Base-by-base conservation (phyloP, 176 grass and related monocot species). In the Oryza glaberrima region DNA sequence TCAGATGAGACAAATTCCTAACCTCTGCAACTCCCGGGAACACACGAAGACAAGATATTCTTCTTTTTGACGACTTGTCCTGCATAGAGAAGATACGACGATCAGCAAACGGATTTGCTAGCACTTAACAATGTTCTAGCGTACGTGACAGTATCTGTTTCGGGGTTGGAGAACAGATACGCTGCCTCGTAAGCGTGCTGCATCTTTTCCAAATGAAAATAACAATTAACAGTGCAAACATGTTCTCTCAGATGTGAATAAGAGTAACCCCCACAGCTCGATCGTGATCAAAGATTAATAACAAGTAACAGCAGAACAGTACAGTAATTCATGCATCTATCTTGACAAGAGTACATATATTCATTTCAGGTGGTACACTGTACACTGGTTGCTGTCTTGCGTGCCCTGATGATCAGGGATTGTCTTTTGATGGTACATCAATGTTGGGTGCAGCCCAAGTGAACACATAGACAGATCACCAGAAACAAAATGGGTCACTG, bases 61-160 rank as follows among this genome's bases (percentile, higher is more conserved):
- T 51, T 63, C 60, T 47, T 20, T 20, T 47, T 20, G 72, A 26
- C 60, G 40, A 52, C 47, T 51, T 68, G 26, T 23, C 35, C 13
- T 81, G 44, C 56, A 56, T 11, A 14, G n/a, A 69, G 46, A 46
- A 19, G 71, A 87, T 69, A 60, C 23, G 71, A 8, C 12, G 72
- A 28, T 52, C 73, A 40, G n/a, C 20, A 20, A 67, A 86, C 45
- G 30, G 34, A 67, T 74, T 68, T 58, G 28, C 14, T 51, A 6
- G 68, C 60, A 34, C 13, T 40, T 81, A 67, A 67, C 69, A 81
- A 67, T 32, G 77, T 65, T 54, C 12, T 6, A 47, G 19, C 7
- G 25, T 36, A 9, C 14, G 47, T 9, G 22, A 20, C 74, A 78
- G 11, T 54, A 77, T 84, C 64, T 76, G 6, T 11, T 66, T 83